Conservation (phyloP, 1,284 basidiomycete genomes). For the Ceratobasidium papillatum region DNA sequence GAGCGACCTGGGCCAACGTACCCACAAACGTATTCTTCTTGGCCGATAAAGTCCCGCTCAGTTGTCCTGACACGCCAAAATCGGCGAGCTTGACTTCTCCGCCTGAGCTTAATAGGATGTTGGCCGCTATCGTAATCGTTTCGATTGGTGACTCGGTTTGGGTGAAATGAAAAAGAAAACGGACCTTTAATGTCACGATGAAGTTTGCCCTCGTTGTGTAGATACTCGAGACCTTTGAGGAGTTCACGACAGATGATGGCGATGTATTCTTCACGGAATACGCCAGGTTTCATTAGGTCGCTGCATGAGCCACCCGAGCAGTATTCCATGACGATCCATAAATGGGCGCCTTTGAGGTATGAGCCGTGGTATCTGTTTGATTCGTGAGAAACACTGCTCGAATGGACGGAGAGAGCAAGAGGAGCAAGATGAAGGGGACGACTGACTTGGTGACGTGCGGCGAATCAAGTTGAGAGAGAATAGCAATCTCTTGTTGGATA, state of each 20-base stretch:
- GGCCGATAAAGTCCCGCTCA: slow-evolving; percentile 93
- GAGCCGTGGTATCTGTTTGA: slow-evolving; percentile 88
- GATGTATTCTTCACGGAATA: slow-evolving; percentile 98
- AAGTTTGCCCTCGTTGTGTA: slow-evolving; percentile 95
- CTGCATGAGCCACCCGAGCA: slow-evolving; percentile 88
- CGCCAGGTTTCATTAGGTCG: slow-evolving; percentile 95
- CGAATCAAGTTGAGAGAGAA: slow-evolving; percentile 96
- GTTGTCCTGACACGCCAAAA: slow-evolving; percentile 98
- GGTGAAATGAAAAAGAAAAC: slow-evolving; percentile 1
- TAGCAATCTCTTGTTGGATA: slow-evolving; percentile 99
- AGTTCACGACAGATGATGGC: slow-evolving; percentile 96
- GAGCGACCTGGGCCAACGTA: slow-evolving; percentile 17
- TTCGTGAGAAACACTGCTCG: slow-evolving; percentile 44
- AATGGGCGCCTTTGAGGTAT: slow-evolving; percentile 90
- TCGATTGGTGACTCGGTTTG: neutral
- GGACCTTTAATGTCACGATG: slow-evolving; percentile 98
- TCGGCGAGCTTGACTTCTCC: slow-evolving; percentile 99
- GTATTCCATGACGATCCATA: slow-evolving; percentile 99
- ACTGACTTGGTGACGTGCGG: slow-evolving; percentile 92
- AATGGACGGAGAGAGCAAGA: neutral
- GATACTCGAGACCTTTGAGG: slow-evolving; percentile 90
- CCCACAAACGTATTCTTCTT: slow-evolving; percentile 99
- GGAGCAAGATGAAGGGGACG: neutral
- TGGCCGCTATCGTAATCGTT: slow-evolving; percentile 72
- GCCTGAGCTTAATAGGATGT: slow-evolving; percentile 90